Evolutionary conservation across 148 eudicot genomes (phyloP).

Genomic region (Rhododendron mucronatum): DNA sequence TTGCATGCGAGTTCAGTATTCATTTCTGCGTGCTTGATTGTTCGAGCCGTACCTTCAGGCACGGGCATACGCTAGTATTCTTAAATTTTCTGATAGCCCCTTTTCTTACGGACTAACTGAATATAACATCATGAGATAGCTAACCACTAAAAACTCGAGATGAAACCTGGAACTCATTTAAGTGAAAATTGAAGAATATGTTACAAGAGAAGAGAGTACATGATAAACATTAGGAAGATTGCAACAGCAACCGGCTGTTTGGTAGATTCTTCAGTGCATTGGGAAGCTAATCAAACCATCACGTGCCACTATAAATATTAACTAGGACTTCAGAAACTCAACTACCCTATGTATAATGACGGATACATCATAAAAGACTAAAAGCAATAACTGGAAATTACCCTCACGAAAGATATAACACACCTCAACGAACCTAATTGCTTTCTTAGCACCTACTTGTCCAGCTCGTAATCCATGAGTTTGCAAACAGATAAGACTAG

Average conservation of each 20-base stretch:
- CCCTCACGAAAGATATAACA: neutral
- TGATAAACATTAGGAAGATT: neutral
- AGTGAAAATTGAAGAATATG: too few species aligned
- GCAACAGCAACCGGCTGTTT: constrained; percentile 64
- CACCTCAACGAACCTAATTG: too few species aligned
- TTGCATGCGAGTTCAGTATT: too few species aligned
- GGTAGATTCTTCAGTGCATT: constrained; percentile 84
- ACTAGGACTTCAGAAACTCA: neutral
- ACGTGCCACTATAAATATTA: constrained; percentile 52
- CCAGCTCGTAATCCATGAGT: neutral
- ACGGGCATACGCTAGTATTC: too few species aligned
- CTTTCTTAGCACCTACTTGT: neutral
- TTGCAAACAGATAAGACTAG: neutral
- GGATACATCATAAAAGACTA: neutral
- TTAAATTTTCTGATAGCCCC: neutral
- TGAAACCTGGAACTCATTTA: neutral
- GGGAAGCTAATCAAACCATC: constrained; percentile 80
- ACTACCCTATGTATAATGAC: neutral
- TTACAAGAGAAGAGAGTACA: neutral
- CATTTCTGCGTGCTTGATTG: too few species aligned
- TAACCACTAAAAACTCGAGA: neutral
- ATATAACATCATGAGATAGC: neutral
- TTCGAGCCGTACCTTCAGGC: too few species aligned
- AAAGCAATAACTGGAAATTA: neutral
- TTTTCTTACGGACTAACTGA: neutral